These are phyloP conservation scores for Salix purpurea DNA, from an alignment of 345 rosid species.

Conservation along the genomic window DNA sequence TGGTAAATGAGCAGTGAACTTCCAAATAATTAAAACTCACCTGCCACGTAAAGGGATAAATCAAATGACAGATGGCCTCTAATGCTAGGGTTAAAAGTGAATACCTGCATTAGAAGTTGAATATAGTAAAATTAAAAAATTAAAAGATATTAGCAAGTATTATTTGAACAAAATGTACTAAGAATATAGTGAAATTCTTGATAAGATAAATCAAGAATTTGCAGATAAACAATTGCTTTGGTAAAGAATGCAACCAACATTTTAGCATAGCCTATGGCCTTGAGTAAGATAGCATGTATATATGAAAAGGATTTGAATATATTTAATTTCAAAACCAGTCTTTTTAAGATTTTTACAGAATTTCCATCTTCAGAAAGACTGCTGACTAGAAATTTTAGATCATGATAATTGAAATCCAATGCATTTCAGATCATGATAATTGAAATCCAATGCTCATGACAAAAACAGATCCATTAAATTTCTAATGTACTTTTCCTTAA, in stretches of 20 bases:
- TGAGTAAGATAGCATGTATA: neutral
- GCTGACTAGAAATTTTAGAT: neutral
- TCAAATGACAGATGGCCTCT: conserved; percentile 94
- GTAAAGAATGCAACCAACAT: neutral
- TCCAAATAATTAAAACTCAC: conserved; percentile 32
- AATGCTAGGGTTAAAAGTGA: conserved; percentile 15
- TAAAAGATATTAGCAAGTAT: neutral
- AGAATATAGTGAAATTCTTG: too few relatives aligned
- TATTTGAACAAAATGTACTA: neutral
- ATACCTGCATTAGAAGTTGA: too few relatives aligned
- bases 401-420: neutral
- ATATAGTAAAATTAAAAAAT: neutral
- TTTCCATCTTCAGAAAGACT: neutral
- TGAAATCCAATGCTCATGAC: neutral
- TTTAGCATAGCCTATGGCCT: neutral
- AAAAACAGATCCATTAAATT: too few relatives aligned
- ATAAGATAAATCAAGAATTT: neutral
- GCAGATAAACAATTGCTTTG: neutral
- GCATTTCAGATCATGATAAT: neutral
- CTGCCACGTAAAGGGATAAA: conserved; percentile 99
- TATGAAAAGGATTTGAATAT: neutral
- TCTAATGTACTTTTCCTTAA: neutral
- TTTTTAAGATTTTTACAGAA: too few relatives aligned
- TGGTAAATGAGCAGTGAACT: neutral
- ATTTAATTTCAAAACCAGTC: neutral